Percentiles rank a stretch among this genome's conserved stretches.
phyloP scores from a whole-genome alignment of 192 early-diverging fungal species.

The Mycoemilia scoparia region DNA sequence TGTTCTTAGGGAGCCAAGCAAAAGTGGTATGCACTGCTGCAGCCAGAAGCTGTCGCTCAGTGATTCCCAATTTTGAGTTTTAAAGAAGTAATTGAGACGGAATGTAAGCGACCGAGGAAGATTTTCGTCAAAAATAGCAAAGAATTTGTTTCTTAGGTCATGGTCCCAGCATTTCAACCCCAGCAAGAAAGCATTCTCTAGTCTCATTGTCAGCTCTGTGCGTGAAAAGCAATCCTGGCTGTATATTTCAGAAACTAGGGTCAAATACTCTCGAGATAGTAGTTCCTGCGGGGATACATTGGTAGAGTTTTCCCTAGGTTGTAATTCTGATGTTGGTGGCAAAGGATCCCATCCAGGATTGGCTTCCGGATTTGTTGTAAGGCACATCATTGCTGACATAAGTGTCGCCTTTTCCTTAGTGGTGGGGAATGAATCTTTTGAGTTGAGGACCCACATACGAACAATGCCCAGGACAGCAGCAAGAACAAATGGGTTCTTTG shows the following conservation, averaged over 20 bases:
- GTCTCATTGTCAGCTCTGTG: slow-evolving; percentile 77
- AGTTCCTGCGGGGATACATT: slow-evolving; percentile 17
- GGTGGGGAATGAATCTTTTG: slow-evolving; percentile 78
- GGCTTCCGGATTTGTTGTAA: slow-evolving; percentile 30
- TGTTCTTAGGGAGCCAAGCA: no score
- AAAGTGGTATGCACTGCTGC: slow-evolving; percentile 73
- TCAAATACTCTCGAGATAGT: slow-evolving; percentile 67
- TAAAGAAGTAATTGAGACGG: slow-evolving; percentile 74
- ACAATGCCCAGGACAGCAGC: slow-evolving; percentile 64
- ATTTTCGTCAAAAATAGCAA: slow-evolving; percentile 62
- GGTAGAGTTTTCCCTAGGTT: no score
- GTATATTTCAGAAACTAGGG: slow-evolving; percentile 85
- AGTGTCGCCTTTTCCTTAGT: slow-evolving; percentile 90
- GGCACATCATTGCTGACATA: slow-evolving; percentile 77
- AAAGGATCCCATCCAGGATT: no score
- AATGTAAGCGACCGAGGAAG: slow-evolving; percentile 45
- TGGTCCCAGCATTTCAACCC: slow-evolving; percentile 73
- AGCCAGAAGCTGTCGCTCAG: slow-evolving; percentile 78
- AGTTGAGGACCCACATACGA: slow-evolving; percentile 71
- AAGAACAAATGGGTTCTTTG: slow-evolving; percentile 53
- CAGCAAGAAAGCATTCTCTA: slow-evolving; percentile 88
- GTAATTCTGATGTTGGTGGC: no score
- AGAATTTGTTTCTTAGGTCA: slow-evolving; percentile 58
- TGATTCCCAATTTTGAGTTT: slow-evolving; percentile 90
- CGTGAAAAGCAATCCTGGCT: slow-evolving; percentile 59